Percentiles rank a stretch among this genome's conserved stretches.
Evolutionary conservation across 768 basidiomycete species (phyloP).

Genomic region (Mycena latifolia): DNA sequence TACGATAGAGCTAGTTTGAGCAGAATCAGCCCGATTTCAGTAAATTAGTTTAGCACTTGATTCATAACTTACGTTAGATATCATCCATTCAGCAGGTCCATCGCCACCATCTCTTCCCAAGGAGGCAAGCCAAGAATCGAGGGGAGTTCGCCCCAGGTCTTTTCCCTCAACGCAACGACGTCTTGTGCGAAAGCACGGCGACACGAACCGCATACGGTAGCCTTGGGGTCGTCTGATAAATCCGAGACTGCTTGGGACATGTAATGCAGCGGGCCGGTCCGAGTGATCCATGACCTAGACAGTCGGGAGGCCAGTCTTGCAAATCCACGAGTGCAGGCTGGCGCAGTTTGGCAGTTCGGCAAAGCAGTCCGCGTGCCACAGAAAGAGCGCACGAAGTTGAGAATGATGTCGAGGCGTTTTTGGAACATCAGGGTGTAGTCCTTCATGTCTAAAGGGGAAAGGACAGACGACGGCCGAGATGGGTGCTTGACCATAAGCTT

Average conservation of each 20-base stretch:
- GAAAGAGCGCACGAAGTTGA: conserved; percentile 61
- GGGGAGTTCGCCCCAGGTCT: conserved; percentile 64
- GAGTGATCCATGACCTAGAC: conserved; percentile 59
- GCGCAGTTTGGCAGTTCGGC: conserved; percentile 45
- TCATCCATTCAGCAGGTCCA: conserved; percentile 44
- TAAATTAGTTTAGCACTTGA: background rate
- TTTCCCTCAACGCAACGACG: conserved; percentile 50
- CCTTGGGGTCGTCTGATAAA: conserved; percentile 48
- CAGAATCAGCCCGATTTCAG: background rate
- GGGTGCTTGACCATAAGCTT: conserved; percentile 63
- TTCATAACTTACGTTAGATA: background rate
- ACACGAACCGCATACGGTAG: conserved; percentile 57
- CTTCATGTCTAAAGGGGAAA: conserved; percentile 57
- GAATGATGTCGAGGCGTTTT: conserved; percentile 59
- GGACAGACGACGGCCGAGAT: conserved; percentile 60
- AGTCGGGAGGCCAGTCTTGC: conserved; percentile 56
- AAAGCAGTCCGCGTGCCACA: conserved; percentile 48
- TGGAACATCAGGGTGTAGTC: conserved; percentile 71
- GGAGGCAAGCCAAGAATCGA: conserved; percentile 56
- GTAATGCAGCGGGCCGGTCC: conserved; percentile 67
- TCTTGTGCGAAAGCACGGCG: conserved; percentile 56
- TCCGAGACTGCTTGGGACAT: conserved; percentile 61
- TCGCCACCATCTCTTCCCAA: conserved; percentile 57
- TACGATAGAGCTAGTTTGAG: conserved; percentile 8
- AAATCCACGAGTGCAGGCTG: conserved; percentile 57